These are phyloP conservation scores for Scheffersomyces coipomensis DNA, from an alignment of 805 yeast genomes.

Conservation along the genomic window DNA sequence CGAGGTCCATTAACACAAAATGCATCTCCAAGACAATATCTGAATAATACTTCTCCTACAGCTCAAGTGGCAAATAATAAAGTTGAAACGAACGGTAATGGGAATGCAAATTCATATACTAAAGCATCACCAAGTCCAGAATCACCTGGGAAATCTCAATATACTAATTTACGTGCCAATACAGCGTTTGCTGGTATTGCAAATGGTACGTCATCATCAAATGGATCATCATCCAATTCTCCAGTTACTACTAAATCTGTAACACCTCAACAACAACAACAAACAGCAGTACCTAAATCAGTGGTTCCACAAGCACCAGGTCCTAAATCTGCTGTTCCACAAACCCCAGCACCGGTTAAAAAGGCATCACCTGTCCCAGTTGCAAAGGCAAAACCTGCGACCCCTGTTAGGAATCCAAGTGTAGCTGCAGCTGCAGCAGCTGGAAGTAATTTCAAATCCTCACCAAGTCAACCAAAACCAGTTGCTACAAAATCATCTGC, in stretches of 20 bases:
- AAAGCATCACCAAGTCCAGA: conserved; percentile 1
- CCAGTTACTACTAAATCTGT: not conserved
- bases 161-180: not conserved
- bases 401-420: conserved; percentile 2
- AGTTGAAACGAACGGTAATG: no score
- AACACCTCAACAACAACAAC: conserved; percentile 3
- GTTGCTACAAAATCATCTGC: conserved; percentile 1
- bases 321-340: conserved; percentile 1
- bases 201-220: not conserved
- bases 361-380: not conserved
- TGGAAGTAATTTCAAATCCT: not conserved
- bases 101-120: no score
- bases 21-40: not conserved
- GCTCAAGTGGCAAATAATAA: no score
- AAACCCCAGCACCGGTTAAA: not conserved
- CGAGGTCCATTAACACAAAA: not conserved
- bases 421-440: conserved; percentile 7
- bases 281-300: conserved; percentile 2
- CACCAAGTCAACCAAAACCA: conserved; percentile 5
- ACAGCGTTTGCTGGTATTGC: not conserved
- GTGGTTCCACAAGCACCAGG: conserved; percentile 1
- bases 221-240: not conserved
- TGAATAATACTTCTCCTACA: not conserved
- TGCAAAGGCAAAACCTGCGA: not conserved
- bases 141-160: not conserved